Conservation (phyloP, 495 filamentous ascomycete genomes). For the Annulohypoxylon maeteangense region DNA sequence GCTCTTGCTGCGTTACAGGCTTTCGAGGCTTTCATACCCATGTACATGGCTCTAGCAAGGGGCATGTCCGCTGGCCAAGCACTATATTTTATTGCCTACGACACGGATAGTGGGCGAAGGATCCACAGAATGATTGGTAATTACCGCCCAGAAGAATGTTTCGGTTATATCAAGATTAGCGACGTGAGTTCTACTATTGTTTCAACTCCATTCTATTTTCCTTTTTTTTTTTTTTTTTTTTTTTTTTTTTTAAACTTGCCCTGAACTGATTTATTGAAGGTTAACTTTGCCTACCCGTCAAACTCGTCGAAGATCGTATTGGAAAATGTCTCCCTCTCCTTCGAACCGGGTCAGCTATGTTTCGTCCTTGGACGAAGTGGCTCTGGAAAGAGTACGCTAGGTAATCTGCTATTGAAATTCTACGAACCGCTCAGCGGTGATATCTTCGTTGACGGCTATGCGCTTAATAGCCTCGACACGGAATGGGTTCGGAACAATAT, state of each 20-base stretch:
- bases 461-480: conserved; percentile 69
- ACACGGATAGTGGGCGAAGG: conserved; percentile 41
- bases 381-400: conserved; percentile 92
- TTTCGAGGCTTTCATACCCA: conserved; percentile 75
- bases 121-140: conserved; percentile 41
- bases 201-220: neutral
- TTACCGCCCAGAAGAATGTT: conserved; percentile 55
- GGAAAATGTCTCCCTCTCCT: conserved; percentile 66
- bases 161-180: conserved; percentile 75
- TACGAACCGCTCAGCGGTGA: conserved; percentile 74
- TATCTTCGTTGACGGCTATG: conserved; percentile 74
- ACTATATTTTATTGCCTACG: conserved; percentile 51
- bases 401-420: conserved; percentile 80
- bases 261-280: conserved; percentile 57
- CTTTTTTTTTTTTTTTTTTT: too few relatives aligned
- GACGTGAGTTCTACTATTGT: conserved; percentile 63
- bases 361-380: conserved; percentile 90
- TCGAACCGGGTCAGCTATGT: conserved; percentile 76
- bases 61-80: conserved; percentile 77
- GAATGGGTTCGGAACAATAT: conserved; percentile 83
- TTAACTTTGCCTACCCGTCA: conserved; percentile 87
- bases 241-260: neutral
- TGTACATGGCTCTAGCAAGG: conserved; percentile 79
- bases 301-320: conserved; percentile 72
- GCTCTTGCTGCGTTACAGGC: conserved; percentile 80